Evolutionary conservation across 768 basidiomycete species (phyloP).

Genomic region (Psilocybe cyanescens): DNA sequence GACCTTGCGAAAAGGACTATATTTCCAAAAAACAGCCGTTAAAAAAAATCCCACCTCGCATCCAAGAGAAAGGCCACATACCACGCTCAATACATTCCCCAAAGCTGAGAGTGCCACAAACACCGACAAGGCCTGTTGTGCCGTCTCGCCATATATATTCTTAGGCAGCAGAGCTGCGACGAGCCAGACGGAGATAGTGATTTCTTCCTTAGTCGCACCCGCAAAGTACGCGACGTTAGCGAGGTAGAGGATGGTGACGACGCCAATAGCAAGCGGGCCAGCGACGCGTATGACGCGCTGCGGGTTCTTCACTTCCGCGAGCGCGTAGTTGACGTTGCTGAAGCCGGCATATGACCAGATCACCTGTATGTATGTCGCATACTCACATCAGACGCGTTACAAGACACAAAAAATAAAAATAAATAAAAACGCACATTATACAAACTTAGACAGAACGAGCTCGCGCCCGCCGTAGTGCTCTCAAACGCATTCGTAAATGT

Average conservation of each 20-base stretch:
- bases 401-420: too few relatives aligned
- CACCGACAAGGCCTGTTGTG: slow-evolving; percentile 38
- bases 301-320: slow-evolving; percentile 67
- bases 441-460: slow-evolving; percentile 54
- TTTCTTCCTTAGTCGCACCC: slow-evolving; percentile 68
- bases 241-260: slow-evolving; percentile 59
- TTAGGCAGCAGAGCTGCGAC: slow-evolving; percentile 70
- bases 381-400: background rate
- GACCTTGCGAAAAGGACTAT: slow-evolving; percentile 32
- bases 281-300: slow-evolving; percentile 65
- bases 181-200: slow-evolving; percentile 56
- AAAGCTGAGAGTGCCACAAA: slow-evolving; percentile 60
- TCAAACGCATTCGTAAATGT: slow-evolving; percentile 40
- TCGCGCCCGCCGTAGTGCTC: slow-evolving; percentile 48
- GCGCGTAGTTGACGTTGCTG: slow-evolving; percentile 68
- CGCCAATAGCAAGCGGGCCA: slow-evolving; percentile 59
- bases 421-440: background rate
- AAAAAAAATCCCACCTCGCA: slow-evolving; percentile 22
- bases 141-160: slow-evolving; percentile 60
- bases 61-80: slow-evolving; percentile 39
- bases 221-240: slow-evolving; percentile 72
- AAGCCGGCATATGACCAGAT: slow-evolving; percentile 61
- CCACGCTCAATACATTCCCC: slow-evolving; percentile 59
- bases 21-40: slow-evolving; percentile 2
- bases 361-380: slow-evolving; percentile 36